Percentiles rank a stretch among this genome's conserved stretches.
Conservation (phyloP, 257 asterid genomes). For the Plectranthus barbatus region DNA sequence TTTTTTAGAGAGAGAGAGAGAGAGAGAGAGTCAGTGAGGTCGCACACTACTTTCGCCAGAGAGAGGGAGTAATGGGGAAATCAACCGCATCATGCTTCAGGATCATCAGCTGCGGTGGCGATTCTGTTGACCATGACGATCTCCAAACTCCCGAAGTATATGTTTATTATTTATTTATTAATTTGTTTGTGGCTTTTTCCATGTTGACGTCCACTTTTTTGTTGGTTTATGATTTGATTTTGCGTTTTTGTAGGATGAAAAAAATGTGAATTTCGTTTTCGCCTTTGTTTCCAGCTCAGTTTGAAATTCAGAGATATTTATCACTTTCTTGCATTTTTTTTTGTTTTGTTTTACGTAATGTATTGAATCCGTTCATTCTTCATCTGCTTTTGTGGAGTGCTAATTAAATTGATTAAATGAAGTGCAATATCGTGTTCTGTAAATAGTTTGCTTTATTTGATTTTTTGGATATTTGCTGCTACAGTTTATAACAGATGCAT, state of each 20-base stretch:
- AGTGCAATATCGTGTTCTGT: neutral
- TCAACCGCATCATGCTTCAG: conserved; percentile 69
- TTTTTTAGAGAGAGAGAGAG: conserved; percentile 26
- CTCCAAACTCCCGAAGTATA: conserved; percentile 47
- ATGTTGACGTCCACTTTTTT: neutral
- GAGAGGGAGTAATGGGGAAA: conserved; percentile 49
- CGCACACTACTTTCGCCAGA: neutral
- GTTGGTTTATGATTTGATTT: conserved; percentile 2
- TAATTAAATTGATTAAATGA: conserved; percentile 3
- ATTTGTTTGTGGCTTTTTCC: conserved; percentile 1
- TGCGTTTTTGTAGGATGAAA: conserved; percentile 1
- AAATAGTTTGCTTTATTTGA: neutral
- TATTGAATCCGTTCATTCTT: neutral
- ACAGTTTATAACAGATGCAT: conserved; percentile 1
- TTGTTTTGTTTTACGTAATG: neutral
- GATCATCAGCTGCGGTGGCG: conserved; percentile 67
- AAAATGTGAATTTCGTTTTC: neutral
- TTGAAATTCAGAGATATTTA: neutral
- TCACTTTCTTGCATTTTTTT: neutral
- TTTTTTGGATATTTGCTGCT: conserved; percentile 8
- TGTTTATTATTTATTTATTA: neutral
- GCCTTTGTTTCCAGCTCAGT: neutral
- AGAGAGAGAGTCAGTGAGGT: conserved; percentile 7
- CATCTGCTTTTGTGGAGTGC: neutral
- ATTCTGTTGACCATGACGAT: conserved; percentile 56